phyloP scores from a whole-genome alignment of 2,329 filamentous ascomycete genomes.

The Aspergillus niger region DNA sequence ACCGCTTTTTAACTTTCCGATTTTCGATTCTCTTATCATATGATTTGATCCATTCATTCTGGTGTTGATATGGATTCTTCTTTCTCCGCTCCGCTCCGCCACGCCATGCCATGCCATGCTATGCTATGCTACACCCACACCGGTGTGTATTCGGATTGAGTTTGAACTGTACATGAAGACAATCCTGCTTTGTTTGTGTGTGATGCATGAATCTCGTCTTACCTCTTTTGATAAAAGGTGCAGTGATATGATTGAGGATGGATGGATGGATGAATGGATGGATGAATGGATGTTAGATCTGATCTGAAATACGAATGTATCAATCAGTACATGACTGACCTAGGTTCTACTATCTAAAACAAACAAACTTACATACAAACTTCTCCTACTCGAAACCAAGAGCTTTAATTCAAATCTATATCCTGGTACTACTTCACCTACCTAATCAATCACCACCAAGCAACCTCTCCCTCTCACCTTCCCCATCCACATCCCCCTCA shows the following conservation, averaged over 20 bases:
- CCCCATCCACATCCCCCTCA: neutral
- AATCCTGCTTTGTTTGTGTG: too few relatives aligned
- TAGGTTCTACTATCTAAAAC: too few relatives aligned
- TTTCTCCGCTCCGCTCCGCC: neutral
- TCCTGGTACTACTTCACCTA: neutral
- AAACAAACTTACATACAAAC: neutral
- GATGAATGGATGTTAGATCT: too few relatives aligned
- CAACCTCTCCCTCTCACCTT: conserved; percentile 11
- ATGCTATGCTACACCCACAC: neutral
- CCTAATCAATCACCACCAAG: neutral
- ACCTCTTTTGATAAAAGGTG: too few relatives aligned
- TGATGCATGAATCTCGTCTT: too few relatives aligned
- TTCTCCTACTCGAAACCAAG: neutral
- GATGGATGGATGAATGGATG: too few relatives aligned
- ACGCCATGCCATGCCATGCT: neutral
- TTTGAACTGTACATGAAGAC: too few relatives aligned
- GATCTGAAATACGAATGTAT: too few relatives aligned
- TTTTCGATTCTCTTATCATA: neutral
- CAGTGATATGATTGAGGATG: too few relatives aligned
- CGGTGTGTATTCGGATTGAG: too few relatives aligned
- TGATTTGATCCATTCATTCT: neutral
- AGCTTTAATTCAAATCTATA: neutral
- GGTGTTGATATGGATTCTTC: neutral
- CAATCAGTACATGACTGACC: too few relatives aligned
- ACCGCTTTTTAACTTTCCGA: neutral